phyloP scores from a whole-genome alignment of 139 green algal genomes.

The Chlamydomonas sp. region DNA sequence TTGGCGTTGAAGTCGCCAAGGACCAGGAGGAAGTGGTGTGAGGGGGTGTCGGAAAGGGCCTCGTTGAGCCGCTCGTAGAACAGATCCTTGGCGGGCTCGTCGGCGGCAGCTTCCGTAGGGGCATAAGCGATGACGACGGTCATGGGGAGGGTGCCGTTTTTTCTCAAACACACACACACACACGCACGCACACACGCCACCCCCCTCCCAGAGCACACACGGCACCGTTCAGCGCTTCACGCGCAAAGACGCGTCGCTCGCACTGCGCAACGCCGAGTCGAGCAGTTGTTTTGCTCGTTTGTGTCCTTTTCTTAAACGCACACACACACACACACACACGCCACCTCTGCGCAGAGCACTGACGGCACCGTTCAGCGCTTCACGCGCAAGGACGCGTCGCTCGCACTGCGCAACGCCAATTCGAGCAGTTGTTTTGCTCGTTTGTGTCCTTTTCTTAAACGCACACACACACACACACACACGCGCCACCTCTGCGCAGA shows the following conservation, averaged over 20 bases:
- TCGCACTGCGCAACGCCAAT: conserved; percentile 58
- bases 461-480: conserved; percentile 36
- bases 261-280: conserved; percentile 59
- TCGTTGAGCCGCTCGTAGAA: no score
- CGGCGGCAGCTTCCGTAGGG: no score
- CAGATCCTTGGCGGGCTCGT: no score
- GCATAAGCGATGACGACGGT: no score
- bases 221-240: conserved; percentile 58
- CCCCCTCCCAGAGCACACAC: conserved; percentile 44
- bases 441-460: no score
- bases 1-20: no score
- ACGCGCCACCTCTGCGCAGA: conserved; percentile 13
- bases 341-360: conserved; percentile 30
- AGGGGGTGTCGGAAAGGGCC: no score
- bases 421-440: no score
- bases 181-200: conserved; percentile 27
- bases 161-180: conserved; percentile 30
- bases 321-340: conserved; percentile 29
- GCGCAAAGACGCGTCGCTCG: conserved; percentile 54
- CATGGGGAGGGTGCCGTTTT: no score
- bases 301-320: no score
- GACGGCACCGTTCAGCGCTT: conserved; percentile 64
- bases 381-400: conserved; percentile 60
- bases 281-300: no score
- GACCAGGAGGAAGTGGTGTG: no score